phyloP scores from a whole-genome alignment of 2,329 filamentous ascomycete genomes.

The Magnaporthiopsis incrustans region DNA sequence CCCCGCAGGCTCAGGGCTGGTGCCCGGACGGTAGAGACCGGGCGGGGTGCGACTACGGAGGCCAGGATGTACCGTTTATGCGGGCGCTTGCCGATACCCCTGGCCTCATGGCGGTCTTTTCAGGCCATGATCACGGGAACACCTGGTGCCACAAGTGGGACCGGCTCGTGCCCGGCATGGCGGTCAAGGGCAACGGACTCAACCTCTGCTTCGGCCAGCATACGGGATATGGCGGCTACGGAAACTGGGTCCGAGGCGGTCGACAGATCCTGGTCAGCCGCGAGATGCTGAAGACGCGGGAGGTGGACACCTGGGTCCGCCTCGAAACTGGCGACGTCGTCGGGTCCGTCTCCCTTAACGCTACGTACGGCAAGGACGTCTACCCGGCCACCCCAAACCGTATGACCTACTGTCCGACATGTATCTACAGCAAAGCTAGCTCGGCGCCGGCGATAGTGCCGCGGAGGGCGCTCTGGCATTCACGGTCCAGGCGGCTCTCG shows the following conservation, averaged over 20 bases:
- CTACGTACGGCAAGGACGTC: conserved; percentile 40
- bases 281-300: conserved; percentile 13
- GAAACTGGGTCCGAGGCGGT: conserved; percentile 53
- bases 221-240: conserved; percentile 63
- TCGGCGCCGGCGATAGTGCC: too few species aligned
- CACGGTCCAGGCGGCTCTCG: too few species aligned
- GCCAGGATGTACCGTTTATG: conserved; percentile 49
- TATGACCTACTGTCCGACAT: conserved; percentile 10
- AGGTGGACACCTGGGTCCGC: conserved; percentile 42
- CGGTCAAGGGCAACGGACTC: conserved; percentile 27
- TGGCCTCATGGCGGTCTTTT: conserved; percentile 44
- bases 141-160: conserved; percentile 39
- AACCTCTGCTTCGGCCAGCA: conserved; percentile 47
- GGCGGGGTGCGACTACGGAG: conserved; percentile 24
- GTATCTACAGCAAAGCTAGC: background rate
- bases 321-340: conserved; percentile 38
- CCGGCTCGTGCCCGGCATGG: conserved; percentile 13
- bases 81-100: conserved; percentile 38
- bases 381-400: conserved; percentile 29
- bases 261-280: conserved; percentile 32
- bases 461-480: too few species aligned
- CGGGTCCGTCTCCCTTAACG: conserved; percentile 37
- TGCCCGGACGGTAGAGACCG: conserved; percentile 17
- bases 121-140: conserved; percentile 52
- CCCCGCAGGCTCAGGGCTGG: conserved; percentile 25